Percentiles rank a stretch among this genome's conserved stretches.
Conservation (phyloP, 1,284 basidiomycete species). For the Hortiboletus rubellus region DNA sequence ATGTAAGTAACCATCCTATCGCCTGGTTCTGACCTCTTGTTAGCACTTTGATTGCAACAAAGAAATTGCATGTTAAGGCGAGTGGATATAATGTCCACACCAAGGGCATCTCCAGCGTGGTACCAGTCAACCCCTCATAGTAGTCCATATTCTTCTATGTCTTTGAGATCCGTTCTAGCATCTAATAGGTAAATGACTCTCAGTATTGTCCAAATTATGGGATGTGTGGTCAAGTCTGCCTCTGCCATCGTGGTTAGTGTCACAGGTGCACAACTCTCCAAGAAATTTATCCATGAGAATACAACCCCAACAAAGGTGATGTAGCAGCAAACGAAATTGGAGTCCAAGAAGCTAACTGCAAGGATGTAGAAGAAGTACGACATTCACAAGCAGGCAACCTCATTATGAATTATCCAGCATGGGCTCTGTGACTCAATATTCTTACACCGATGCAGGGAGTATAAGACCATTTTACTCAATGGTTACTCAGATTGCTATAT, state of each 20-base stretch:
- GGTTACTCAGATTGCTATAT: background rate
- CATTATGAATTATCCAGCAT: slow-evolving; percentile 4
- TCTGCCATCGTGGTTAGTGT: background rate
- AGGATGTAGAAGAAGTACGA: background rate
- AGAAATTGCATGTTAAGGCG: background rate
- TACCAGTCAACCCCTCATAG: too few relatives aligned
- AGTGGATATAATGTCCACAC: background rate
- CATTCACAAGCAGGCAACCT: background rate
- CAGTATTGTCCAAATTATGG: background rate
- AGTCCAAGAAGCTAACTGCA: background rate
- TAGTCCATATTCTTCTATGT: background rate
- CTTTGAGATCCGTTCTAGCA: background rate
- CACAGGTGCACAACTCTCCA: background rate
- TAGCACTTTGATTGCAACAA: background rate
- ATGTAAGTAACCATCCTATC: background rate
- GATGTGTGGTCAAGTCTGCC: background rate
- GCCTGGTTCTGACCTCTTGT: background rate
- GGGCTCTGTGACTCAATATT: too few relatives aligned
- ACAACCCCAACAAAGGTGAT: background rate
- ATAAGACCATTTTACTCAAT: background rate
- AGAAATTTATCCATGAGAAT: background rate
- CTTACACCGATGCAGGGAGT: slow-evolving; percentile 5
- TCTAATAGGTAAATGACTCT: background rate
- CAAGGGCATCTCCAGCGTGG: background rate
- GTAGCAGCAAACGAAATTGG: background rate